Base-by-base conservation (phyloP, 495 filamentous ascomycete genomes). In the Astrocystis sublimbata region DNA sequence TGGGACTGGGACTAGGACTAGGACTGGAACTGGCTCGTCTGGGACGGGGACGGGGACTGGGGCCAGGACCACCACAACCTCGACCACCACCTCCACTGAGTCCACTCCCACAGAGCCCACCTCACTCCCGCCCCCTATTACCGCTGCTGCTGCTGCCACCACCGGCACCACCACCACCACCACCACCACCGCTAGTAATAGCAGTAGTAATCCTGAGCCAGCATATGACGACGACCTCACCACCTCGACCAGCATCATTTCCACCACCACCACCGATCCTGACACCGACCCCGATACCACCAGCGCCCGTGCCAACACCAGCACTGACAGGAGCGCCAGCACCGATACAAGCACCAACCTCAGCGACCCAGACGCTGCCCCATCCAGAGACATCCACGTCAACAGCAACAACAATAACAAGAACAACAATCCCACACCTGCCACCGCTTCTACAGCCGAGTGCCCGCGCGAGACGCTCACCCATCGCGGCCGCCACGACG, bases 101-200 rank as follows among this genome's bases (percentile, higher is more conserved):
- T n/a, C n/a, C n/a, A n/a, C 35, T 41, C 21, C 8, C 35, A 35
- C 3, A 56, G 33, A 6, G 36, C 58, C 36, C 41, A 33, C 38
- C 38, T 50, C 59, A 53, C 58, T 45, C 59, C 28, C 59, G 35
- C 40, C 59, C 58, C 59, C 41, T 61, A 54, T 61, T 54, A n/a
- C 36, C 17, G 21, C 41, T 43, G 9, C 41, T 19, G n/a, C 15
- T 51, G n/a, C 47, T 33, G n/a, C 26, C 33, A 3, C 28, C 7
- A 17, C n/a, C n/a, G 13, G 28, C 12, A 4, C 28, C 12, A 9
- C 8, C 13, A n/a, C 21, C 28, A 47, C 21, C 1, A 28, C n/a
- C n/a, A n/a, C n/a, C 7, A 17, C n/a, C n/a, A 23, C 49, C 12
- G 9, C 28, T 19, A 9, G 4, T 23, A n/a, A 24, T 47, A 47